Evolutionary conservation across 345 rosid species (phyloP), one percentile per base, ranked within the genome.

Genomic region (Boechera retrofracta): DNA sequence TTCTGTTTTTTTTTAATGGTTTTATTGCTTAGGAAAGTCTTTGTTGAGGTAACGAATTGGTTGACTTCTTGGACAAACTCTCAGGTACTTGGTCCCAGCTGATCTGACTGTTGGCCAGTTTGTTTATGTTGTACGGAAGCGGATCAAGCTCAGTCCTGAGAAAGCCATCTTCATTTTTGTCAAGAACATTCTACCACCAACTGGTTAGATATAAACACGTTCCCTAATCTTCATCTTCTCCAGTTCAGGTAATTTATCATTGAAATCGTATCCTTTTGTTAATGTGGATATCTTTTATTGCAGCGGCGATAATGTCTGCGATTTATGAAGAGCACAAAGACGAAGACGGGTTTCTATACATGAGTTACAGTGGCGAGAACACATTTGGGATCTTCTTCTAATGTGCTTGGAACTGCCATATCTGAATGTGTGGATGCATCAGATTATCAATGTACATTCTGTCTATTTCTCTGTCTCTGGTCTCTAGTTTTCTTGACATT

Each of bases 351-450:
- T 86, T 86, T 80, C 80, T 86, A 18, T 86, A 86, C 80, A 86
- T 86, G 89, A 86, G 81, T 54, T 86, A 86, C 83, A 85, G 88
- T 39, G 89, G 89, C 1, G 89, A 86, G 61, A 86, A 85, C 84
- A 86, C 89, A 5, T 86, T 86, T 12, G 88, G 89, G 51, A 69
- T 77, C 80, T 69, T 76, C 80, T 69, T 62, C 80, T 77, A 26
- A 63, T 10, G 24, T 7, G 29, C 1, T 8, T 60, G n/a, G 21
- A 58, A 28, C 29, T 28, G 29, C 29, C 29, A 28, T 28, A 28
- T 28, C 29, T 28, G 29, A 28, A 24, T 26, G 59, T 38, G 51
- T 66, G 36, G 58, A 44, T 65, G 45, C 72, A 10, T 66, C 61
- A 39, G 26, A 68, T 48, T 0, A 18, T 13, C 53, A 2, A 49